A percentile compares a stretch with the other conserved stretches of the same genome.
These are phyloP conservation scores for Populus pruinosa DNA, from an alignment of 345 rosid species.

Conservation along the genomic window DNA sequence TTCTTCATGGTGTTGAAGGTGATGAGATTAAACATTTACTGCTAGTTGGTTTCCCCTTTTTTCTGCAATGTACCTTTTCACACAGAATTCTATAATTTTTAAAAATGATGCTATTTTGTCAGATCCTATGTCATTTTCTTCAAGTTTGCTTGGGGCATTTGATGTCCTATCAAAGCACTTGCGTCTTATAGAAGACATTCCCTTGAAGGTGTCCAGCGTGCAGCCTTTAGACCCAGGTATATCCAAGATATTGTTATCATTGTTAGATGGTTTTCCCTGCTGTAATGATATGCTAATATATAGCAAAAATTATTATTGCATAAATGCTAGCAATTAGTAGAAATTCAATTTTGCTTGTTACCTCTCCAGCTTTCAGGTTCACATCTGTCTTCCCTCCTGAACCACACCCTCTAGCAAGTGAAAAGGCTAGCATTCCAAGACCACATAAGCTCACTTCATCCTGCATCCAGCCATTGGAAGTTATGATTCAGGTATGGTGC, in stretches of 20 bases:
- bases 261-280: background rate
- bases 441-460: constrained; percentile 44
- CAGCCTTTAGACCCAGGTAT: constrained; percentile 88
- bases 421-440: constrained; percentile 42
- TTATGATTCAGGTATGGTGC: constrained; percentile 77
- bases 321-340: too few species aligned
- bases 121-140: constrained; percentile 69
- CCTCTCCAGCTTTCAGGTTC: constrained; percentile 71
- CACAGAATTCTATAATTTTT: background rate
- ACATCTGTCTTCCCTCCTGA: constrained; percentile 90
- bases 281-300: background rate
- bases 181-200: constrained; percentile 67
- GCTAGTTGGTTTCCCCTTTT: background rate
- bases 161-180: constrained; percentile 70
- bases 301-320: too few species aligned
- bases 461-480: constrained; percentile 75
- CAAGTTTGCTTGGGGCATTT: constrained; percentile 58
- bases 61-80: background rate
- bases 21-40: constrained; percentile 10
- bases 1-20: constrained; percentile 71
- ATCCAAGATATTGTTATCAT: background rate
- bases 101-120: constrained; percentile 19
- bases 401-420: constrained; percentile 74
- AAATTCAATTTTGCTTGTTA: constrained; percentile 8
- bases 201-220: constrained; percentile 73